phyloP scores from a whole-genome alignment of 805 yeast genomes.

The Blastobotrys americana region DNA sequence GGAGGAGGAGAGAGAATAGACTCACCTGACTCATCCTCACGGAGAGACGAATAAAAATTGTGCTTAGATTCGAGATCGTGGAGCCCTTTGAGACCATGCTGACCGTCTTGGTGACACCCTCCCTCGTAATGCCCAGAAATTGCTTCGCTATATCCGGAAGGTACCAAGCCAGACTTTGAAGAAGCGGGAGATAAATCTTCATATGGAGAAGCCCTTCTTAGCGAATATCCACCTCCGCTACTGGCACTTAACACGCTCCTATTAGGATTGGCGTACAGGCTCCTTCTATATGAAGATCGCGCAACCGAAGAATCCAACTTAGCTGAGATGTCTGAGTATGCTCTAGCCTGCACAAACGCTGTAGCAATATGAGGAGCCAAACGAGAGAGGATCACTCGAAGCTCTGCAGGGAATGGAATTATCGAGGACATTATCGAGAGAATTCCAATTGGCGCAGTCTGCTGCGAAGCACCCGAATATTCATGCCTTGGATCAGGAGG shows the following conservation, averaged over 20 bases:
- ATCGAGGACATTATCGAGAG: conserved; percentile 27
- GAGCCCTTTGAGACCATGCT: conserved; percentile 6
- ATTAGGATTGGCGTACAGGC: no score
- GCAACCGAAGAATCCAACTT: conserved; percentile 16
- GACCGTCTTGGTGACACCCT: background rate
- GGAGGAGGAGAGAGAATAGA: no score
- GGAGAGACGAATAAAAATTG: conserved; percentile 11
- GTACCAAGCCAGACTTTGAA: background rate
- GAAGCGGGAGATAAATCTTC: background rate
- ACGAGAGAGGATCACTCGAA: conserved; percentile 18
- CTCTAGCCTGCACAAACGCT: conserved; percentile 23
- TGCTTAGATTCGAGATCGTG: conserved; percentile 2
- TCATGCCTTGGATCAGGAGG: conserved; percentile 16
- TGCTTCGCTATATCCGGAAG: background rate
- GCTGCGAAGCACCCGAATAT: conserved; percentile 2
- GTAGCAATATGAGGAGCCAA: conserved; percentile 29
- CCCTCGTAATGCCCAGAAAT: background rate
- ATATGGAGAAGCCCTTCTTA: no score
- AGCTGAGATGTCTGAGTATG: conserved; percentile 21
- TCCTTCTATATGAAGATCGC: background rate
- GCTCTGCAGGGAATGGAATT: conserved; percentile 27
- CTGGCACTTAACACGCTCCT: no score
- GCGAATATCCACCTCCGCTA: background rate
- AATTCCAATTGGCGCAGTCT: conserved; percentile 28
- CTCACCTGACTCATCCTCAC: conserved; percentile 10